Conservation (phyloP, 495 filamentous ascomycete genomes). For the Pyrenopolyporus hunteri region DNA sequence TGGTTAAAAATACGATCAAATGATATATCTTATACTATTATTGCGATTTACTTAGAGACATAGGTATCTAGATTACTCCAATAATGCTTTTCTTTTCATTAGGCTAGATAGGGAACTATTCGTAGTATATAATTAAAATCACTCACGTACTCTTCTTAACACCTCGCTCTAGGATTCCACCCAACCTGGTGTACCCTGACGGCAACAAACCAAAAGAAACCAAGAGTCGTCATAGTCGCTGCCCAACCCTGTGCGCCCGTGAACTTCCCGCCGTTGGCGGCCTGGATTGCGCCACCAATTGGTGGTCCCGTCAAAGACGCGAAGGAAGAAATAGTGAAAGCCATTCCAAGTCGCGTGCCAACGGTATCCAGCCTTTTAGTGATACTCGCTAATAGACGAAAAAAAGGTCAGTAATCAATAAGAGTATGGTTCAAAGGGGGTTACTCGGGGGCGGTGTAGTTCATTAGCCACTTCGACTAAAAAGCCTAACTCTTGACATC, state of each 20-base stretch:
- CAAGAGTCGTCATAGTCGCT: conserved; percentile 48
- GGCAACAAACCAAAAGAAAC: conserved; percentile 51
- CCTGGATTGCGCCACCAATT: conserved; percentile 66
- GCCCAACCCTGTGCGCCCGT: conserved; percentile 65
- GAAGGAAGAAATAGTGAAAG: conserved; percentile 66
- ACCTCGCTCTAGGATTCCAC: conserved; percentile 39
- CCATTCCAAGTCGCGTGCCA: conserved; percentile 73
- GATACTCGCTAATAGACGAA: conserved; percentile 49
- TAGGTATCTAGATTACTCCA: too few relatives aligned
- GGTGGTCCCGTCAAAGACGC: conserved; percentile 71
- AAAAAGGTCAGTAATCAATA: background rate
- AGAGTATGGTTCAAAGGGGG: too few relatives aligned
- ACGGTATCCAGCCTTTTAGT: conserved; percentile 66
- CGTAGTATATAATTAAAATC: too few relatives aligned
- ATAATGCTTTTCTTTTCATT: too few relatives aligned
- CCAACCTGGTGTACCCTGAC: conserved; percentile 49
- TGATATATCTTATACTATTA: too few relatives aligned
- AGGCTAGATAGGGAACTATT: too few relatives aligned
- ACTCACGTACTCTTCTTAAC: conserved; percentile 8
- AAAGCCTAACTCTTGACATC: too few relatives aligned
- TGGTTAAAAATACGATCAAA: too few relatives aligned
- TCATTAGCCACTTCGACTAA: too few relatives aligned
- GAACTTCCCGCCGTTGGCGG: conserved; percentile 55
- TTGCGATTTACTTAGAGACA: too few relatives aligned
- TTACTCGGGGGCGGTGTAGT: too few relatives aligned